Percentiles rank a stretch among this genome's conserved stretches.
Evolutionary conservation across 192 early-diverging fungal genomes (phyloP).

Genomic region (Haplosporangium gracile): DNA sequence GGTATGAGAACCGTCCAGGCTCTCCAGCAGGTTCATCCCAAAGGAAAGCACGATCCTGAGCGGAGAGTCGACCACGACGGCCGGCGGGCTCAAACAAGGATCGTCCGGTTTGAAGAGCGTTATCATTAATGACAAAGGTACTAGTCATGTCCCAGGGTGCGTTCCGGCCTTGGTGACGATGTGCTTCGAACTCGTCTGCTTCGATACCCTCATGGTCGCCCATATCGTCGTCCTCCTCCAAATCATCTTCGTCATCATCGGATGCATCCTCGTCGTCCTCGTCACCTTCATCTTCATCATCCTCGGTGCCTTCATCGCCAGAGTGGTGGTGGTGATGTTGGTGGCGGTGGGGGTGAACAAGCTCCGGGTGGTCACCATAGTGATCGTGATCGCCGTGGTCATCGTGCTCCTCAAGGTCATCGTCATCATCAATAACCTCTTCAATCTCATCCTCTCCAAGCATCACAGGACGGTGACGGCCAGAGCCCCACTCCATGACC

Average conservation of each 20-base stretch:
- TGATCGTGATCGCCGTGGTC: constrained; percentile 60
- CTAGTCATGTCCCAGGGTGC: constrained; percentile 50
- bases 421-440: constrained; percentile 67
- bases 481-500: constrained; percentile 64
- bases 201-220: constrained; percentile 36
- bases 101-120: constrained; percentile 39
- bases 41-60: constrained; percentile 55
- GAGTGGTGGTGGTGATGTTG: constrained; percentile 49
- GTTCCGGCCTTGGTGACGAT: constrained; percentile 46
- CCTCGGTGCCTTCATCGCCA: constrained; percentile 64
- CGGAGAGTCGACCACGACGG: constrained; percentile 51
- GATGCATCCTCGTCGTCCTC: constrained; percentile 69
- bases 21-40: constrained; percentile 50
- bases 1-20: constrained; percentile 46
- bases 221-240: constrained; percentile 61
- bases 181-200: constrained; percentile 35
- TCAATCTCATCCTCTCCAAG: constrained; percentile 60
- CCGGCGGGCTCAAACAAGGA: constrained; percentile 49
- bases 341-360: constrained; percentile 55
- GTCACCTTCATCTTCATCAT: constrained; percentile 69
- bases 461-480: constrained; percentile 59
- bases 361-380: constrained; percentile 43
- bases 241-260: constrained; percentile 61
- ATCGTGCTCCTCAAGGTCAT: constrained; percentile 66
- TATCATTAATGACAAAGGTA: constrained; percentile 52